A percentile compares a stretch with the other conserved stretches of the same genome.
Conservation (phyloP, 2,329 filamentous ascomycete species). For the Blastomyces gilchristii region DNA sequence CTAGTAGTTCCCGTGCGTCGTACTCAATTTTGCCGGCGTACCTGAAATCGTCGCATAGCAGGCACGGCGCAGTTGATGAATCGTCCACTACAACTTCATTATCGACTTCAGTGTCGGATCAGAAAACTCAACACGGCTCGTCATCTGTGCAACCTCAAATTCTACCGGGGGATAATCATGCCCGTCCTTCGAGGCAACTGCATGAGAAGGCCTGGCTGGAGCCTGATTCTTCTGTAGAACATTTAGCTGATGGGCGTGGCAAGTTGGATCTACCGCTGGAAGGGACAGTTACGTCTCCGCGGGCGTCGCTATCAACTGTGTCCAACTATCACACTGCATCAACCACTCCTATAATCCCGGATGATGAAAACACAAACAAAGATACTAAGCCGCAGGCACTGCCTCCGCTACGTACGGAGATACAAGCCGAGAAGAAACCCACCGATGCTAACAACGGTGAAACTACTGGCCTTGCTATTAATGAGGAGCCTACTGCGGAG, state of each 20-base stretch:
- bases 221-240: constrained; percentile 20
- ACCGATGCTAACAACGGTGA: constrained; percentile 8
- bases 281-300: constrained; percentile 23
- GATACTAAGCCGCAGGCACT: constrained; percentile 12
- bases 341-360: constrained; percentile 31
- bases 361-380: constrained; percentile 20
- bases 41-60: neutral
- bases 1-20: neutral
- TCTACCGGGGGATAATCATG: neutral
- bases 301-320: constrained; percentile 28
- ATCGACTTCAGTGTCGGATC: constrained; percentile 1
- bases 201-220: constrained; percentile 15
- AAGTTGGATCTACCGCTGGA: constrained; percentile 21
- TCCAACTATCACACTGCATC: constrained; percentile 38
- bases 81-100: neutral
- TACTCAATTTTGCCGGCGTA: neutral
- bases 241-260: constrained; percentile 17
- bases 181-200: neutral
- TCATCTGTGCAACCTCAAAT: neutral
- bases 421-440: constrained; percentile 16
- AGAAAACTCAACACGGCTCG: neutral
- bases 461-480: constrained; percentile 5
- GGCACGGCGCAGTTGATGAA: neutral
- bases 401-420: constrained; percentile 3
- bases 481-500: constrained; percentile 43